Conservation (phyloP, 345 rosid species). For the Laguncularia racemosa region DNA sequence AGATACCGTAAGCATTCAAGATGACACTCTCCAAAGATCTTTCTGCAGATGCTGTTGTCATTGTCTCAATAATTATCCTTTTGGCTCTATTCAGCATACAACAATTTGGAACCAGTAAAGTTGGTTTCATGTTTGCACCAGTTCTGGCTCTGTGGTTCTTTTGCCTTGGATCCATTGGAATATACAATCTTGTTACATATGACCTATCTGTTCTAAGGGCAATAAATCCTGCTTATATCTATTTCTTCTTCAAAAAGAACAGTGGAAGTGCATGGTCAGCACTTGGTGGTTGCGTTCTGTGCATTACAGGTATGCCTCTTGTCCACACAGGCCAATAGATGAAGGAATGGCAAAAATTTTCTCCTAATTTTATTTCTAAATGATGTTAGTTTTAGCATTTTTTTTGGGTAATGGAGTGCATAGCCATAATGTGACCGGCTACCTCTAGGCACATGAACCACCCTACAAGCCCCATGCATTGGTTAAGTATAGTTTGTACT, state of each 20-base stretch:
- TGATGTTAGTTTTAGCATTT: too few species aligned
- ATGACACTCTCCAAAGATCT: constrained; percentile 9
- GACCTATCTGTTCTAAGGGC: constrained; percentile 69
- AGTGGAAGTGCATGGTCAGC: constrained; percentile 74
- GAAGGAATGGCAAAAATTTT: too few species aligned
- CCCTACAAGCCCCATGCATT: too few species aligned
- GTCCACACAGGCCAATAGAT: neutral
- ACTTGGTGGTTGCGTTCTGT: constrained; percentile 93
- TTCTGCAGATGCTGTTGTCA: constrained; percentile 63
- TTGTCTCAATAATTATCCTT: constrained; percentile 57
- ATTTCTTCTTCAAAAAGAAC: constrained; percentile 78
- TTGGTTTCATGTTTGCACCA: constrained; percentile 84
- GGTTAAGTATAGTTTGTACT: too few species aligned
- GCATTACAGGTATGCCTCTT: constrained; percentile 65
- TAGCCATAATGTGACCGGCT: too few species aligned
- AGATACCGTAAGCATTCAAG: constrained; percentile 3
- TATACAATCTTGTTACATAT: constrained; percentile 61
- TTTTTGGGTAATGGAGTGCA: too few species aligned
- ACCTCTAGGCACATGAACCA: too few species aligned
- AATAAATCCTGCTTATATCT: constrained; percentile 72
- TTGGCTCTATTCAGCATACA: constrained; percentile 84
- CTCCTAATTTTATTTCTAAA: too few species aligned
- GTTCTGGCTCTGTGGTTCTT: constrained; percentile 85
- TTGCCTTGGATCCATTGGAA: constrained; percentile 74
- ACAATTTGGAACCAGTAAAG: constrained; percentile 84